Evolutionary conservation across 202 grass and related monocot species (phyloP), one percentile per base, ranked within the genome.

Genomic region (Elaeis oleifera): DNA sequence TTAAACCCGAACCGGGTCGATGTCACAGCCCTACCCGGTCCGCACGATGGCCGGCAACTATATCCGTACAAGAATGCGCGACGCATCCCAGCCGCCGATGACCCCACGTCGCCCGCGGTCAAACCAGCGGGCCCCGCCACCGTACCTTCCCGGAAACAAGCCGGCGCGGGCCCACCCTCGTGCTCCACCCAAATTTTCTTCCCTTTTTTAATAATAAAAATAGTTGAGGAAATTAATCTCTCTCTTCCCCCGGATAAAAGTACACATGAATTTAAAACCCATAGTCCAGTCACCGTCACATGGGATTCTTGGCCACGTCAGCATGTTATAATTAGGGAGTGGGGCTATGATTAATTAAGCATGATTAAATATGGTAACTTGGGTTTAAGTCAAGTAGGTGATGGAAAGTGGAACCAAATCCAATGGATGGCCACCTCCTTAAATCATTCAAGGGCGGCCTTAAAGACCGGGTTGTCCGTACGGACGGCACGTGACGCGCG

Each of bases 281-380:
- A 7, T 5, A 71, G 68, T 50, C 14, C 39, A 6, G 56, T 71
- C 68, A 56, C 23, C 15, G 39, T 71, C 56, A 28, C 68, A 51
- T 49, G 56, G 49, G 55, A 54, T 25, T 8, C 22, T 23, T 22
- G 66, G 18, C 39, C 68, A 71, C 68, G 39, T 71, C 68, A 60
- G 15, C 1, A 1, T 0, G 1, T 3, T 2, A 44, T 44, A 44
- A 44, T 44, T 44, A 44, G 9, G 9, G 36, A 9, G 36, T 14
- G 36, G 36, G 36, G 32, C 32, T 36, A 9, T 36, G 7, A 36
- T 36, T 36, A 36, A 36, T 36, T 36, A 36, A 36, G 7, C 32
- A 36, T 1, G 32, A 8, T 36, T 36, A 36, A 36, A 36, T 1
- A 36, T 36, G 6, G 6, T 9, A 36, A 9, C 7, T 32, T 5